Evolutionary conservation across 2,329 filamentous ascomycete species (phyloP).

Genomic region (Fusarium sp.): DNA sequence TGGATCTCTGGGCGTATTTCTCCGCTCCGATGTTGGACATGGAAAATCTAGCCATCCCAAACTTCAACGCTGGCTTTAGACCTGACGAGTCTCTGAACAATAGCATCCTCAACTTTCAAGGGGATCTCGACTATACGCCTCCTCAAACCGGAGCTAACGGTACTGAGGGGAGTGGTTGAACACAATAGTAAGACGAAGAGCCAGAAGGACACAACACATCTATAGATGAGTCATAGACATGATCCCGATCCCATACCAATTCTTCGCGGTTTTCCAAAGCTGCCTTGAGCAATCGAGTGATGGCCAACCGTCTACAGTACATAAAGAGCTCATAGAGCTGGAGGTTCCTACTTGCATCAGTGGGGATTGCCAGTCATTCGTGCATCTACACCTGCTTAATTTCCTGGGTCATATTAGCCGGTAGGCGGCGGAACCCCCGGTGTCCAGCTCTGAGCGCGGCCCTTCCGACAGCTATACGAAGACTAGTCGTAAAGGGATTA

Average conservation of each 20-base stretch:
- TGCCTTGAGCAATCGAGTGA: too few species aligned
- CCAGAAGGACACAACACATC: not conserved
- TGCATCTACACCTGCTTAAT: not conserved
- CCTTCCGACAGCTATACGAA: not conserved
- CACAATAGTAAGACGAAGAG: not conserved
- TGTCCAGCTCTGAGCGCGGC: not conserved
- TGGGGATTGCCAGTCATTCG: not conserved
- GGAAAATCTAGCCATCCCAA: not conserved
- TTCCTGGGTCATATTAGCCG: not conserved
- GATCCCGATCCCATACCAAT: not conserved
- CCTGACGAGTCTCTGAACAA: not conserved
- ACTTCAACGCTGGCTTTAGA: not conserved
- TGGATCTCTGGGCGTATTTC: slow-evolving; percentile 14
- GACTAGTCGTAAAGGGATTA: not conserved
- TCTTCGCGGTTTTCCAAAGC: not conserved
- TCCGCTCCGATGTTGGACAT: slow-evolving; percentile 8
- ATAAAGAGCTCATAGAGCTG: too few species aligned
- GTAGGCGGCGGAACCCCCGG: not conserved
- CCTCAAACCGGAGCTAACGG: not conserved
- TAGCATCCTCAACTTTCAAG: slow-evolving; percentile 13
- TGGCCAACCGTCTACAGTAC: too few species aligned
- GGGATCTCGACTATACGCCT: slow-evolving; percentile 1
- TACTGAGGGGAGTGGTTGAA: not conserved
- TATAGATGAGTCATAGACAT: not conserved
- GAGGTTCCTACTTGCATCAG: not conserved